A percentile compares a stretch with the other conserved stretches of the same genome.
Conservation (phyloP, 1,284 basidiomycete species). For the Porogramme epimiltina region DNA sequence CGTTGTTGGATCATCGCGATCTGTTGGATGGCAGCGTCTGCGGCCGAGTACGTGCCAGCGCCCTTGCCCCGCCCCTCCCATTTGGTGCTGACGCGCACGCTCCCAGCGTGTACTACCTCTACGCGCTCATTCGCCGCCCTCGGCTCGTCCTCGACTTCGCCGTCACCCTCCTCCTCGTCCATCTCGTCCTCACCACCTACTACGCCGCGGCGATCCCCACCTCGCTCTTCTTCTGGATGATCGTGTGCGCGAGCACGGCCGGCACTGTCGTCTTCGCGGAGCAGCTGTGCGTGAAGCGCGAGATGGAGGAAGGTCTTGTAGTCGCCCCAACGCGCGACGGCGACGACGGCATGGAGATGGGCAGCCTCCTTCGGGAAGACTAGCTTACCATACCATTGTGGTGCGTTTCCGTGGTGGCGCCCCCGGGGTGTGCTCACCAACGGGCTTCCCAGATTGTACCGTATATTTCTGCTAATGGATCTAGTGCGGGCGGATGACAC, state of each 20-base stretch:
- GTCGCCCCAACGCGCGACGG: constrained; percentile 43
- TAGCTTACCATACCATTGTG: constrained; percentile 10
- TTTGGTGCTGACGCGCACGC: not conserved
- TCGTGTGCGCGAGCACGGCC: constrained; percentile 72
- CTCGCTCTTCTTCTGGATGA: constrained; percentile 87
- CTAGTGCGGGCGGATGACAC: no score
- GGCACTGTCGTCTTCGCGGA: constrained; percentile 84
- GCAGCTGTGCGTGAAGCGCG: constrained; percentile 89
- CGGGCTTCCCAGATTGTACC: not conserved
- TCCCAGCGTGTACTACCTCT: constrained; percentile 83
- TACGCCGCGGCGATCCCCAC: constrained; percentile 88
- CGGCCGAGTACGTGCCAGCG: constrained; percentile 64
- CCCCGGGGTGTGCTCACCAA: not conserved
- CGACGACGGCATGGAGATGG: constrained; percentile 59
- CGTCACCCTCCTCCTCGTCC: constrained; percentile 87
- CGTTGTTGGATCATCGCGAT: constrained; percentile 87
- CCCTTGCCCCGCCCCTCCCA: not conserved
- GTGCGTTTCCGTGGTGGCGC: not conserved
- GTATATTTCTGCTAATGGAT: not conserved
- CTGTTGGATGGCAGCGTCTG: constrained; percentile 81
- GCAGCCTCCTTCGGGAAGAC: constrained; percentile 43
- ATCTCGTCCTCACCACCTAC: constrained; percentile 90
- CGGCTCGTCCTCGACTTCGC: constrained; percentile 95
- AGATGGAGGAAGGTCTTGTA: constrained; percentile 87
- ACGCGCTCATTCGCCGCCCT: constrained; percentile 85